These are phyloP conservation scores for Orbilia blumenaviensis DNA, from an alignment of 2,329 filamentous ascomycete genomes.

Conservation along the genomic window DNA sequence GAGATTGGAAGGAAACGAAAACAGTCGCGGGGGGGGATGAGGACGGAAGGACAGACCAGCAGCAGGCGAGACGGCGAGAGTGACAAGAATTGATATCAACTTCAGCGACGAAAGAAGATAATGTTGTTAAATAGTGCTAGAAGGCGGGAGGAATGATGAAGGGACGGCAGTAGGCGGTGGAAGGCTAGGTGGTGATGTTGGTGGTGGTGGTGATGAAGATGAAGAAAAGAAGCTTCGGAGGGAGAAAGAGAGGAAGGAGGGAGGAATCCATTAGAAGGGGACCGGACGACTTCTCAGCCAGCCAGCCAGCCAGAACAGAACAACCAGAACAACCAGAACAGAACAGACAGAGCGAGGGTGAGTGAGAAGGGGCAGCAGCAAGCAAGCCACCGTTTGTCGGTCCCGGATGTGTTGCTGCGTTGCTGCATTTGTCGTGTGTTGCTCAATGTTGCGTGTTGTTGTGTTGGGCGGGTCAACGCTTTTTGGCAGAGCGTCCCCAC, in stretches of 20 bases:
- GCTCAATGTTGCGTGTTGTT: neutral
- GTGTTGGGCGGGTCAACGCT: neutral
- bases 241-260: conserved; percentile 65
- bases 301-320: neutral
- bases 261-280: conserved; percentile 19
- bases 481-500: neutral
- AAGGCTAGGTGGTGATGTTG: conserved; percentile 63
- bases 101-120: neutral
- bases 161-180: conserved; percentile 60
- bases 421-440: neutral
- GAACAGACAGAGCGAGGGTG: neutral
- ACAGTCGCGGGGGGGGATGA: conserved; percentile 59
- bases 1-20: conserved; percentile 58
- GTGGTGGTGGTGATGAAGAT: conserved; percentile 68
- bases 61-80: conserved; percentile 19
- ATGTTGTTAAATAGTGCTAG: neutral
- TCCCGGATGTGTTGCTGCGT: neutral
- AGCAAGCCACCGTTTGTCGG: conserved; percentile 1
- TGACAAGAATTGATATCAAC: conserved; percentile 16
- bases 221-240: conserved; percentile 77
- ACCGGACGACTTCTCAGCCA: neutral
- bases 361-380: neutral
- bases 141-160: neutral
- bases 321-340: conserved; percentile 9
- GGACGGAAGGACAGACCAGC: conserved; percentile 61